Evolutionary conservation across 176 grass and related monocot species (phyloP).

Genomic region (Typha latifolia): DNA sequence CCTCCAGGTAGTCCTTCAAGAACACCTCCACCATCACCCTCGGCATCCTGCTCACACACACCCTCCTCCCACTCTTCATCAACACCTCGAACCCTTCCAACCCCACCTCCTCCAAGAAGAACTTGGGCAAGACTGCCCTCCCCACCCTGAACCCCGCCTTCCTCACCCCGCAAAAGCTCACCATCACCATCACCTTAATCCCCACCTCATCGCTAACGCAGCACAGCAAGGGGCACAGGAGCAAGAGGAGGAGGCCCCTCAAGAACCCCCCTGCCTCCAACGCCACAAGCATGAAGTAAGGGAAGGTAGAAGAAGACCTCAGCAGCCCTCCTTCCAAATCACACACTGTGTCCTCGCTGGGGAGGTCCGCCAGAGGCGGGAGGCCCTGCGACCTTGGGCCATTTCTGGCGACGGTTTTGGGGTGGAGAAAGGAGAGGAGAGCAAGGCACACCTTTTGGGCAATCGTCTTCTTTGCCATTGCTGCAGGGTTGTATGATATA

Average conservation of each 20-base stretch:
- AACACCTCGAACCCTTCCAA: slow-evolving; percentile 11
- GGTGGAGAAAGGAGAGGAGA: neutral
- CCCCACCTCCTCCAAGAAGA: slow-evolving; percentile 31
- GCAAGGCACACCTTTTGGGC: neutral
- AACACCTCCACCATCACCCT: slow-evolving; percentile 36
- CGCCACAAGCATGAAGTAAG: slow-evolving; percentile 91
- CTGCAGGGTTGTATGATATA: too few species aligned
- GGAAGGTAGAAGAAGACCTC: slow-evolving; percentile 40
- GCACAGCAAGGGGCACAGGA: slow-evolving; percentile 46
- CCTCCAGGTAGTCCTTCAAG: slow-evolving; percentile 10
- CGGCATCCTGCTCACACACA: slow-evolving; percentile 34
- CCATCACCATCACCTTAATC: slow-evolving; percentile 38
- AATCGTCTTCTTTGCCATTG: neutral
- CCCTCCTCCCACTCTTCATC: slow-evolving; percentile 14
- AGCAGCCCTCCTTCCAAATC: slow-evolving; percentile 53
- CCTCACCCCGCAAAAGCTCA: slow-evolving; percentile 46
- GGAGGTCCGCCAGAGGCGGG: neutral
- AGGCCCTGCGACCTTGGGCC: neutral
- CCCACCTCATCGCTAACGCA: slow-evolving; percentile 16
- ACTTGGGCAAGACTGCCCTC: slow-evolving; percentile 46
- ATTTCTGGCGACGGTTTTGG: neutral
- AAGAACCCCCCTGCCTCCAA: slow-evolving; percentile 56
- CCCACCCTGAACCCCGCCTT: slow-evolving; percentile 42
- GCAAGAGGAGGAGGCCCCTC: slow-evolving; percentile 44
- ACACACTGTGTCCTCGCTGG: slow-evolving; percentile 17